These are phyloP conservation scores for Spergularia bocconei DNA, from an alignment of 148 eudicot genomes.

Conservation along the genomic window DNA sequence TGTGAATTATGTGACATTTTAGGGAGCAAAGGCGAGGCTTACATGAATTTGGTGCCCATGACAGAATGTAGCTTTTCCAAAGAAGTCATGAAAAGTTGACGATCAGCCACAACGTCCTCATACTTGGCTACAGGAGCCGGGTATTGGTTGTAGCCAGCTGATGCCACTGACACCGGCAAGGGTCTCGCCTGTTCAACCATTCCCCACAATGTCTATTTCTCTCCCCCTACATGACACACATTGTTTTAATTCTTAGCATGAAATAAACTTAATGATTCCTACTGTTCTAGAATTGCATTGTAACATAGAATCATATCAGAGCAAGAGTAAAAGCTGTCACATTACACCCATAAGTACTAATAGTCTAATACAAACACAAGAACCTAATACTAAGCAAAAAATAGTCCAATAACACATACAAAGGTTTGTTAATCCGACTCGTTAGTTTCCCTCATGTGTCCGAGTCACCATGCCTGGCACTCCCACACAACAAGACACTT, in stretches of 20 bases:
- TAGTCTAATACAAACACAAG: too few species aligned
- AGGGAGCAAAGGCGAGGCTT: not conserved
- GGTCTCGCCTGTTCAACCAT: constrained; percentile 38
- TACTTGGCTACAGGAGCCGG: constrained; percentile 67
- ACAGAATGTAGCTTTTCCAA: constrained; percentile 70
- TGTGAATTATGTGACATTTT: not conserved
- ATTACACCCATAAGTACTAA: too few species aligned
- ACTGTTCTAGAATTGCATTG: not conserved
- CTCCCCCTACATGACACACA: constrained; percentile 8
- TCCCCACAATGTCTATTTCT: not conserved
- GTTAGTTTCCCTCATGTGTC: too few species aligned
- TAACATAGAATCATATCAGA: not conserved
- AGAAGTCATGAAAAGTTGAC: constrained; percentile 62
- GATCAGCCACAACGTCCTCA: constrained; percentile 57
- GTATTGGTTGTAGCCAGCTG: constrained; percentile 39
- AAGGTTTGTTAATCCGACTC: too few species aligned
- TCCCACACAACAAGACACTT: not conserved
- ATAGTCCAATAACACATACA: too few species aligned
- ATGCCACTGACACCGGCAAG: constrained; percentile 20
- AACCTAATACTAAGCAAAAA: too few species aligned
- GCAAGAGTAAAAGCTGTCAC: too few species aligned
- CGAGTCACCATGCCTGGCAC: too few species aligned
- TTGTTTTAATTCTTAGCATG: not conserved
- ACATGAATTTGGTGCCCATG: constrained; percentile 95
- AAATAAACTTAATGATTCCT: not conserved